Percentiles rank a stretch among this genome's conserved stretches.
Conservation (phyloP, 164 flowering plant species). For the Magnolia kwangsiensis region DNA sequence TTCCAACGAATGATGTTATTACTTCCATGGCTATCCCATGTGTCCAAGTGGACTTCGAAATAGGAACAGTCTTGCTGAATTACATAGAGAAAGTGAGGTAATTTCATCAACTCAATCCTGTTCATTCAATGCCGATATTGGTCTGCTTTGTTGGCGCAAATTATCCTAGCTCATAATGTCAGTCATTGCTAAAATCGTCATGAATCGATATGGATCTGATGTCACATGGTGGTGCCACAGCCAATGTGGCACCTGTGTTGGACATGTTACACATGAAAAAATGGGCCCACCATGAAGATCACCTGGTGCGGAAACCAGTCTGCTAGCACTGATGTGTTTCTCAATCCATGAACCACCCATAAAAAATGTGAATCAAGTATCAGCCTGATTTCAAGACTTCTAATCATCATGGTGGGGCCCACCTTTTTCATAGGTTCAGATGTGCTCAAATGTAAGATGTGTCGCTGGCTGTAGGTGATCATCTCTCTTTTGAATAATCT, state of each 20-base stretch:
- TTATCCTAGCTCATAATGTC: not conserved
- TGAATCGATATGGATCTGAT: too few relatives aligned
- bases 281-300: too few relatives aligned
- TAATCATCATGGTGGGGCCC: too few relatives aligned
- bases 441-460: too few relatives aligned
- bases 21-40: constrained; percentile 21
- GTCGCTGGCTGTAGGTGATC: too few relatives aligned
- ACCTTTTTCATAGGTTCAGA: too few relatives aligned
- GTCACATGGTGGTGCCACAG: not conserved
- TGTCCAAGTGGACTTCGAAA: constrained; percentile 38
- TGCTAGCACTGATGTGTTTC: not conserved
- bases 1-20: constrained; percentile 33
- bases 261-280: not conserved
- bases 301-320: not conserved
- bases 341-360: not conserved
- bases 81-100: constrained; percentile 41
- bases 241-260: not conserved
- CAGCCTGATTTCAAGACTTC: not conserved
- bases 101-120: not conserved
- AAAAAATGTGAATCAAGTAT: not conserved
- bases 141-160: not conserved
- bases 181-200: too few relatives aligned
- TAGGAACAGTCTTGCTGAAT: constrained; percentile 30
- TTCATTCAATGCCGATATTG: not conserved
- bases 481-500: not conserved